Conservation (phyloP, 805 yeast genomes). For the Yarrowia deformans region DNA sequence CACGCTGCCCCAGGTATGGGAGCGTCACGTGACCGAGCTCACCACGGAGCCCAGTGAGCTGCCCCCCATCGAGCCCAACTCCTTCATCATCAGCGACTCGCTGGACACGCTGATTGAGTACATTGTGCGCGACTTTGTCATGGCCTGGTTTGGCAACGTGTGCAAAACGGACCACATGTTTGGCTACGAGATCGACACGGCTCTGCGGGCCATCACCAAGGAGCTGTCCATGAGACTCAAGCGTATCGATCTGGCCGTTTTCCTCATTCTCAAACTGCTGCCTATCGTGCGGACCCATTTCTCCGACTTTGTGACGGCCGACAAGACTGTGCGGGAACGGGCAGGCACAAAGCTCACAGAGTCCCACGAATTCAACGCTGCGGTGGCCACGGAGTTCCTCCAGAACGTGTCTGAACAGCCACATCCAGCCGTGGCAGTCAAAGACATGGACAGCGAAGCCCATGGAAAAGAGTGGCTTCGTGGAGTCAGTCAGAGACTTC, state of each 20-base stretch:
- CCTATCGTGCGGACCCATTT: slow-evolving; percentile 76
- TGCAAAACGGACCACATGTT: slow-evolving; percentile 55
- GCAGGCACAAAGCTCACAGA: slow-evolving; percentile 48
- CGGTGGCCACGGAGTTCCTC: slow-evolving; percentile 57
- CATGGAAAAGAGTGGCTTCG: slow-evolving; percentile 61
- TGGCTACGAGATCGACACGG: slow-evolving; percentile 55
- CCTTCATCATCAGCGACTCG: slow-evolving; percentile 61
- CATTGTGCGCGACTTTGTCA: slow-evolving; percentile 61
- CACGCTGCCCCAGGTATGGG: slow-evolving; percentile 27
- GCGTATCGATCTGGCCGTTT: slow-evolving; percentile 60
- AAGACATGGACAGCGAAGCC: slow-evolving; percentile 50
- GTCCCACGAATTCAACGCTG: slow-evolving; percentile 53
- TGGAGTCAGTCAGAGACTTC: slow-evolving; percentile 52
- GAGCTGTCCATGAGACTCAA: slow-evolving; percentile 56
- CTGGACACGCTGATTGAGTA: slow-evolving; percentile 59
- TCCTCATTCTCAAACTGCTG: slow-evolving; percentile 63
- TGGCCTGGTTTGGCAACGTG: slow-evolving; percentile 60
- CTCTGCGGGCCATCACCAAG: slow-evolving; percentile 55
- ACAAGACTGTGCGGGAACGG: slow-evolving; percentile 48
- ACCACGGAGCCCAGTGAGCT: slow-evolving; percentile 23
- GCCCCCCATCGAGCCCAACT: slow-evolving; percentile 54
- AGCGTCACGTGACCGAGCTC: slow-evolving; percentile 28
- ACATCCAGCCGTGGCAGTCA: slow-evolving; percentile 63
- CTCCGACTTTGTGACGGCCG: slow-evolving; percentile 57
- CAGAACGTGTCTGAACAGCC: slow-evolving; percentile 55